Conservation (phyloP, 768 basidiomycete species). For the Lactifluus pinguis region DNA sequence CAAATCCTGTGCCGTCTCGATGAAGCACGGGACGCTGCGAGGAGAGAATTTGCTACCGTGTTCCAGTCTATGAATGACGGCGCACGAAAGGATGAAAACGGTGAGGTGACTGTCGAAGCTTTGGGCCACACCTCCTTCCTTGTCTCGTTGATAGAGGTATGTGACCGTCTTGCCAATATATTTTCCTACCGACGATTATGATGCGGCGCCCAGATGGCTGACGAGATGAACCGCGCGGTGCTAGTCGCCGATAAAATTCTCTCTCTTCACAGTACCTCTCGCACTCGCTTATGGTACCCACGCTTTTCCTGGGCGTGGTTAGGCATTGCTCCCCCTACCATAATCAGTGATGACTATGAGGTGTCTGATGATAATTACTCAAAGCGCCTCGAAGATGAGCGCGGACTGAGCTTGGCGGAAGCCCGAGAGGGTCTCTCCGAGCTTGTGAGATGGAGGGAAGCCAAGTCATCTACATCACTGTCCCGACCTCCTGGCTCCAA, state of each 20-base stretch:
- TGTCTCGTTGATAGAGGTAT: constrained; percentile 38
- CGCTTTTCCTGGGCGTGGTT: constrained; percentile 16
- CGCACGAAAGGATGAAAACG: constrained; percentile 17
- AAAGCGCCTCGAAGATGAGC: constrained; percentile 1
- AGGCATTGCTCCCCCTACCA: constrained; percentile 12
- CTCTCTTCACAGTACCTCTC: constrained; percentile 4
- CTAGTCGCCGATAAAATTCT: constrained; percentile 22
- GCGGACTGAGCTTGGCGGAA: constrained; percentile 10
- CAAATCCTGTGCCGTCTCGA: constrained; percentile 1
- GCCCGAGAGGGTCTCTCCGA: constrained; percentile 16
- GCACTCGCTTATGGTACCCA: constrained; percentile 15
- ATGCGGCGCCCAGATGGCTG: constrained; percentile 31
- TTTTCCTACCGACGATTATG: background rate
- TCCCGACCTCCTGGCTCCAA: background rate
- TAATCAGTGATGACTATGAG: constrained; percentile 7
- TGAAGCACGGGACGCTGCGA: constrained; percentile 10
- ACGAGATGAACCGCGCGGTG: constrained; percentile 31
- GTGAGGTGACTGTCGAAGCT: constrained; percentile 25
- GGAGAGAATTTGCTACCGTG: constrained; percentile 26
- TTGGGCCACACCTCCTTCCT: constrained; percentile 33
- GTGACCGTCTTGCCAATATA: background rate
- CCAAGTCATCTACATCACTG: background rate
- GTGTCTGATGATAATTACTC: constrained; percentile 4
- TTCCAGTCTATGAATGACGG: constrained; percentile 27
- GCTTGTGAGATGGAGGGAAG: constrained; percentile 2